These are phyloP conservation scores for Mycena vulgaris DNA, from an alignment of 768 basidiomycete genomes.

Conservation along the genomic window DNA sequence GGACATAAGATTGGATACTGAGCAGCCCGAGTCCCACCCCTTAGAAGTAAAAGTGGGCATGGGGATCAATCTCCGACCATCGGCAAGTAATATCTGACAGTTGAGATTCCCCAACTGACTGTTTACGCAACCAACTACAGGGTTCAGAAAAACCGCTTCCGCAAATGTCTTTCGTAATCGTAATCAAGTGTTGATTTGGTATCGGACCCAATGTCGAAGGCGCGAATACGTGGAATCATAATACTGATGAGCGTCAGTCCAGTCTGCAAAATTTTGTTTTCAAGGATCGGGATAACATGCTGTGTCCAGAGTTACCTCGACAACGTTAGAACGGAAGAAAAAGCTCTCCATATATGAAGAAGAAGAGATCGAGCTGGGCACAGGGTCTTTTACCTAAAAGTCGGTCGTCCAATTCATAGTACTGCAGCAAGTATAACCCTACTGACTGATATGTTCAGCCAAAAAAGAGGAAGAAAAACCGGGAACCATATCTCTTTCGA, in stretches of 20 bases:
- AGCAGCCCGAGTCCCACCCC: not conserved
- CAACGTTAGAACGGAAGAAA: not conserved
- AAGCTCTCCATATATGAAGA: conserved; percentile 1
- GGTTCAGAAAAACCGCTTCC: not conserved
- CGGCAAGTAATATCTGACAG: not conserved
- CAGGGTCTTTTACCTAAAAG: not conserved
- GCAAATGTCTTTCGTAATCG: conserved; percentile 3
- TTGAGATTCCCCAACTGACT: not conserved
- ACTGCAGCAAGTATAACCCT: not conserved
- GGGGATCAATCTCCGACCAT: conserved; percentile 15
- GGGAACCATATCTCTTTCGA: conserved; percentile 15
- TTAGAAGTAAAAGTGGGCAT: conserved; percentile 11
- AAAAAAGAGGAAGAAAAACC: not conserved
- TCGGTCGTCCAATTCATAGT: not conserved
- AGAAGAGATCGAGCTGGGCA: not conserved
- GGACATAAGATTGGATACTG: not conserved
- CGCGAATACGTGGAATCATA: not conserved
- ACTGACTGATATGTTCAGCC: not conserved
- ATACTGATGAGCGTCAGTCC: too few relatives aligned
- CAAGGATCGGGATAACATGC: too few relatives aligned
- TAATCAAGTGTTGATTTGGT: conserved; percentile 7
- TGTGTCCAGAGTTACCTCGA: not conserved
- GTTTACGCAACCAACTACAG: too few relatives aligned
- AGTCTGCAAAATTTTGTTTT: too few relatives aligned
- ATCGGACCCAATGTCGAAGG: not conserved